Evolutionary conservation across 176 grass and related monocot species (phyloP), one percentile per base, ranked within the genome.

Genomic region (Alopecurus myosuroides): DNA sequence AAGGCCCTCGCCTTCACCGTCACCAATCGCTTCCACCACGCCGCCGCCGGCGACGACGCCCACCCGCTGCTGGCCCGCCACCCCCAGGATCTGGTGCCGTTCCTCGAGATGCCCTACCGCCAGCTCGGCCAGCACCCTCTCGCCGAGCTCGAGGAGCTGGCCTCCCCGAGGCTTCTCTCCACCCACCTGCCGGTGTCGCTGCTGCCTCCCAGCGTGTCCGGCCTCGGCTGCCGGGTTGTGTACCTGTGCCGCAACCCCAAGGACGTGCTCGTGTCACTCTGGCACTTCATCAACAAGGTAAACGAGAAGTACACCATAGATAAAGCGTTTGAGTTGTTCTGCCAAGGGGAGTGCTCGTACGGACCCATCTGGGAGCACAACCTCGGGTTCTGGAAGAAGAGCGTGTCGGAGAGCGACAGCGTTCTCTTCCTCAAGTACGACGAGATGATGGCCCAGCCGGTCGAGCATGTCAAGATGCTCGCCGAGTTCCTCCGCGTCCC

Each of bases 1-100:
- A 89, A 89, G 76, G 81, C 81, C 1, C 67, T 89, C 8, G 36
- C 82, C 22, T 89, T 85, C 76, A 1, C n/a, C 39, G 5, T 72
- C n/a, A 77, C 79, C n/a, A 26, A 85, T 51, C 8, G 72, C 70
- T n/a, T 49, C 39, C 30, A 15, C 17, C 72, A 5, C 30, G 23
- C 82, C 60, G 46, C 35, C 45, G 30, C 46, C 13, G n/a, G 12
- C 25, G 23, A 19, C 22, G 9, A 11, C 31, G 2, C 12, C 30
- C 46, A 70, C 33, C 63, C 46, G 31, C 8, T 81, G 30, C 79
- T 69, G 20, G 3, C 13, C 79, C 4, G 9, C 9, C 12, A 82
- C 15, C 79, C 79, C 3, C 79, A 82, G 3, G 79, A 82, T 1
- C 69, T 72, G n/a, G 39, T 71, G 68, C 68, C 68, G 0, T 71